These are phyloP conservation scores for Termitomyces sp. DNA, from an alignment of 768 basidiomycete genomes.

Conservation along the genomic window DNA sequence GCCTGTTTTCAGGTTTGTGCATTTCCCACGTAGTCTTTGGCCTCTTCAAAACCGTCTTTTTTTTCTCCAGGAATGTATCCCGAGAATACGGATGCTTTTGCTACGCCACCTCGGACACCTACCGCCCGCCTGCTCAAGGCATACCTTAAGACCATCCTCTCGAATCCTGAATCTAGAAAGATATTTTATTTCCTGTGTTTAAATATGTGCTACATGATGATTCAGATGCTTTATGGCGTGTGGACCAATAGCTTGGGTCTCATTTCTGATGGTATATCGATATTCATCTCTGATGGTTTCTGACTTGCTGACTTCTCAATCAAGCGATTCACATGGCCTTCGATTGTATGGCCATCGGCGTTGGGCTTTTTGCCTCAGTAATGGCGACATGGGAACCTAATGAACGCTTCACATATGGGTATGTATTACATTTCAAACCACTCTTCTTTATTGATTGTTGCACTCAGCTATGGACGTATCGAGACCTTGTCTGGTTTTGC, in stretches of 20 bases:
- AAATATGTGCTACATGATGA: constrained; percentile 93
- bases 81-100: constrained; percentile 39
- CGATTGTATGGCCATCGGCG: constrained; percentile 95
- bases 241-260: constrained; percentile 97
- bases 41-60: not conserved
- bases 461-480: constrained; percentile 82
- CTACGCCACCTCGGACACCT: constrained; percentile 47
- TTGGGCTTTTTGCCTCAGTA: constrained; percentile 93
- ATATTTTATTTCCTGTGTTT: constrained; percentile 97
- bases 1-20: constrained; percentile 64
- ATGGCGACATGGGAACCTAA: constrained; percentile 99
- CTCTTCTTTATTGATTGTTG: constrained; percentile 1
- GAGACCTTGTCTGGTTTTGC: constrained; percentile 98
- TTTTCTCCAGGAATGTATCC: constrained; percentile 49
- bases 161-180: constrained; percentile 88
- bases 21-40: not conserved
- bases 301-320: constrained; percentile 9
- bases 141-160: constrained; percentile 88
- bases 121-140: constrained; percentile 55
- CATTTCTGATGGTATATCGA: constrained; percentile 83
- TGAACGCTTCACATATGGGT: constrained; percentile 95
- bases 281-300: not conserved
- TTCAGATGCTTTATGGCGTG: constrained; percentile 96
- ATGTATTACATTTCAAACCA: constrained; percentile 19
- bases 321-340: constrained; percentile 99